phyloP scores from a whole-genome alignment of 108 stramenopile species.

The Fistulifera pelliculosa region DNA sequence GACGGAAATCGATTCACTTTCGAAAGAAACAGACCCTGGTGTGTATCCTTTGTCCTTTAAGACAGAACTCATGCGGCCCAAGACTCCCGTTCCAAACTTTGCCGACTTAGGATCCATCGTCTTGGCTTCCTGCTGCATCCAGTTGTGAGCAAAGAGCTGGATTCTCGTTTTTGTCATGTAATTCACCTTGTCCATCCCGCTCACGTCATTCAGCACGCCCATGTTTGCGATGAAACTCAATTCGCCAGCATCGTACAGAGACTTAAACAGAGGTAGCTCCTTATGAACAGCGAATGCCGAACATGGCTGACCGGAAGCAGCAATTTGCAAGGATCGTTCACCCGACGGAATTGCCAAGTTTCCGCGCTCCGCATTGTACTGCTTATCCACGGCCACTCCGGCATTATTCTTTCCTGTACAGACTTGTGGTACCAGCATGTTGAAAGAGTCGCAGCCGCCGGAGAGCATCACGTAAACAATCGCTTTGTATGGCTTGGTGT shows the following conservation, averaged over 20 bases:
- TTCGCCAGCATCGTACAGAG: conserved; percentile 56
- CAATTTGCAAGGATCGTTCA: conserved; percentile 10
- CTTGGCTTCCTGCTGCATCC: conserved; percentile 26
- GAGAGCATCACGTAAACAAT: conserved; percentile 43
- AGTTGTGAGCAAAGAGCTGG: conserved; percentile 24
- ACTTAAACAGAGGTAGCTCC: conserved; percentile 16
- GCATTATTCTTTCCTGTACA: not conserved
- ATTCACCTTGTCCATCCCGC: conserved; percentile 2
- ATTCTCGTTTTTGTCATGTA: conserved; percentile 5
- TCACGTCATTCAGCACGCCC: conserved; percentile 40
- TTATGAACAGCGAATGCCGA: conserved; percentile 48
- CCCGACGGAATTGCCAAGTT: not conserved
- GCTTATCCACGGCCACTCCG: not conserved
- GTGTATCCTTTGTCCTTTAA: not conserved
- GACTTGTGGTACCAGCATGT: conserved; percentile 22
- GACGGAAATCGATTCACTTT: not conserved
- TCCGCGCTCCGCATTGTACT: conserved; percentile 17
- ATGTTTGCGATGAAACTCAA: conserved; percentile 57
- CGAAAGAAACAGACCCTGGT: conserved; percentile 5
- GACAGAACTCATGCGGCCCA: conserved; percentile 8
- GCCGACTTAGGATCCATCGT: conserved; percentile 15
- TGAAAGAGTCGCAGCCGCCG: conserved; percentile 43
- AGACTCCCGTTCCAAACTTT: conserved; percentile 16
- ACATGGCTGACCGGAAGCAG: conserved; percentile 40
- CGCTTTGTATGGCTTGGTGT: conserved; percentile 40